Conservation (phyloP, 1,284 basidiomycete species). For the Anthracocystis walkeri region DNA sequence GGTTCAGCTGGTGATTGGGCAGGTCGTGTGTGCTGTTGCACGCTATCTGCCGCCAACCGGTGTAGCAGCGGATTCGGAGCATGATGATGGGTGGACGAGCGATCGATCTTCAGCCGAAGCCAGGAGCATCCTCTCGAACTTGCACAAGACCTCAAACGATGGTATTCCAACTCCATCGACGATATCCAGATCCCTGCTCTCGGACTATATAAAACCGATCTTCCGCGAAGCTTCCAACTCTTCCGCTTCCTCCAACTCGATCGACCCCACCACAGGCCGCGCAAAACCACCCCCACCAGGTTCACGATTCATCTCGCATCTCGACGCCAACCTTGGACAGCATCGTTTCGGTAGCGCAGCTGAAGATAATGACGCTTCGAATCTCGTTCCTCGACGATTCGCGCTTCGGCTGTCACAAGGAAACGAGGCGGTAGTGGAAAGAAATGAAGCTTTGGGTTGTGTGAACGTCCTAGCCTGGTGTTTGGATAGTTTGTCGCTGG, state of each 20-base stretch:
- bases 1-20: slow-evolving; percentile 22
- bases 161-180: no score
- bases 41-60: slow-evolving; percentile 6
- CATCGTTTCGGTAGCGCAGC: slow-evolving; percentile 33
- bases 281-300: slow-evolving; percentile 14
- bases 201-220: slow-evolving; percentile 42
- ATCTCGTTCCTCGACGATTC: slow-evolving; percentile 19
- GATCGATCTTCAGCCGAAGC: not conserved
- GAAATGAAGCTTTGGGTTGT: slow-evolving; percentile 40
- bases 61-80: not conserved
- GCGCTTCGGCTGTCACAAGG: not conserved
- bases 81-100: slow-evolving; percentile 26
- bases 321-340: slow-evolving; percentile 26
- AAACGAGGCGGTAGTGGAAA: not conserved
- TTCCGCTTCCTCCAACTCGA: slow-evolving; percentile 12
- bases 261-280: slow-evolving; percentile 29
- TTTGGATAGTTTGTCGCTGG: slow-evolving; percentile 13
- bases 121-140: not conserved
- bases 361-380: slow-evolving; percentile 21
- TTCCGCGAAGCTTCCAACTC: slow-evolving; percentile 23
- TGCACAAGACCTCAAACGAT: no score
- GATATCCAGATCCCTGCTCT: slow-evolving; percentile 18
- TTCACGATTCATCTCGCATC: slow-evolving; percentile 19
- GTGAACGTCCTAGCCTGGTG: slow-evolving; percentile 34
- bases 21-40: slow-evolving; percentile 25